phyloP scores from a whole-genome alignment of 148 eudicot species.

The Mesembryanthemum crystallinum region DNA sequence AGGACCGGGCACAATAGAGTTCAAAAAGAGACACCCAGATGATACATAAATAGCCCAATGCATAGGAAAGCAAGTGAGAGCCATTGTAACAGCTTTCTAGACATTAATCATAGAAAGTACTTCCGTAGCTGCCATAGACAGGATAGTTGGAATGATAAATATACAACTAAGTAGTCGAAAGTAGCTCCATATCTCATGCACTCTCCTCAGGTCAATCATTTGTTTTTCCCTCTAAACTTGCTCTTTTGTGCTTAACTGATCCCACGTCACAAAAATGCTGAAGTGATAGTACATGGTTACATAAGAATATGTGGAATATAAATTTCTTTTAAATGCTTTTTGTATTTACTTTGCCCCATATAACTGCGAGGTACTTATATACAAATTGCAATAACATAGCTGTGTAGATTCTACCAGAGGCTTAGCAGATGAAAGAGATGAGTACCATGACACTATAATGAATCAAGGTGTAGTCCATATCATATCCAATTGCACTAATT shows the following conservation, averaged over 20 bases:
- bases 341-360: neutral
- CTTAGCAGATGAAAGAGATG: neutral
- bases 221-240: neutral
- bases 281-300: neutral
- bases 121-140: neutral
- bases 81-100: neutral
- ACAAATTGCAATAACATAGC: slow-evolving; percentile 2
- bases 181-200: neutral
- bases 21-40: neutral
- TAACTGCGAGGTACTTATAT: slow-evolving; percentile 7
- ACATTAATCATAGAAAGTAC: neutral
- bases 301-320: neutral
- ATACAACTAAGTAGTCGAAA: neutral
- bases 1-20: neutral
- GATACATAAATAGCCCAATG: neutral
- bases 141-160: neutral
- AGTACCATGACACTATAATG: slow-evolving; percentile 91
- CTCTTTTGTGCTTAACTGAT: neutral
- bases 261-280: neutral
- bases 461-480: slow-evolving; percentile 97
- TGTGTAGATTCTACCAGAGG: neutral
- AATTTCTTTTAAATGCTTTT: neutral
- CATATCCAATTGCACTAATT: slow-evolving; percentile 95
- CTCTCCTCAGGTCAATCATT: slow-evolving; percentile 7
- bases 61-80: neutral